Evolutionary conservation across 306 rosid genomes (phyloP), one percentile per base, ranked within the genome.

Genomic region (Chamaecrista fasciculata): DNA sequence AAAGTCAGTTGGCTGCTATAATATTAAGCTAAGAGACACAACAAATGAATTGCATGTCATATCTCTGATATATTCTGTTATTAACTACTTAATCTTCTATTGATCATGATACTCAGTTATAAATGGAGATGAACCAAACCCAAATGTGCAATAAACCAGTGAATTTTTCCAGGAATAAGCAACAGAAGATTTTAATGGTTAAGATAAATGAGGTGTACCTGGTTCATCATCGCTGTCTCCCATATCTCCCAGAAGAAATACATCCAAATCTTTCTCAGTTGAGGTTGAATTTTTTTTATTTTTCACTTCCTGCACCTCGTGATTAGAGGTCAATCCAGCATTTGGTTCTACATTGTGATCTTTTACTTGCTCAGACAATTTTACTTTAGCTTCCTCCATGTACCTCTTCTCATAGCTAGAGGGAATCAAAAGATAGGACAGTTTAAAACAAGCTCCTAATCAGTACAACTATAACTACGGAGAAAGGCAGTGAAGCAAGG

Each of bases 231-330:
- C 91, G 48, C 80, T 78, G 71, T 82, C 78, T 75, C 71, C 85
- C 42, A 11, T 64, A 60, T 84, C 90, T 53, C 91, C 90, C 57
- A 85, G 73, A 66, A 87, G 95, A 77, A 85, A 87, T 48, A 12
- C 76, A 82, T 90, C 91, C 80, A 85, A 80, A 74, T 90, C 95
- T 67, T 80, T 80, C 48, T 84, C 90, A n/a, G 74, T 70, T 66
- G 83, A 49, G 58, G 78, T 48, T 71, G 85, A 47, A 53, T 79
- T 36, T 65, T 66, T 80, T 66, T 52, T 67, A 37, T 66, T 74
- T 29, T 75, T 70, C 24, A 25, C 77, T 78, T 83, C 81, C 63
- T 66, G 78, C 18, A 62, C 78, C 63, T 74, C 77, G 52, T 73
- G 77, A 62, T 69, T 78, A 60, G 76, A 80, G 53, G 69, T 74